phyloP scores from a whole-genome alignment of 140 eudicot species.

The Oenanthe javanica region DNA sequence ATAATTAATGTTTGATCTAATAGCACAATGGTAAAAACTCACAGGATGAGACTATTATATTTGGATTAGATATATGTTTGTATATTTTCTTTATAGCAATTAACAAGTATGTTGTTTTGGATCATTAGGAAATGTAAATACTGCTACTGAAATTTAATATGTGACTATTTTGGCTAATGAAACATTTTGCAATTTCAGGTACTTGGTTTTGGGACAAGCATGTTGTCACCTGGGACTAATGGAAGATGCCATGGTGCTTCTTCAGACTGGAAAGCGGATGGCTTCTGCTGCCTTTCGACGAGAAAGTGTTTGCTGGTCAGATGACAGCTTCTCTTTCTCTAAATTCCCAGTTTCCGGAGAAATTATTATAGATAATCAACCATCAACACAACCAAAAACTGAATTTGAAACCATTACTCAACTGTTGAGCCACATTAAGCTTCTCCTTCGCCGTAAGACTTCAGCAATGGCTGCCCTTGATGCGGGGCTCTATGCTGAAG shows the following conservation, averaged over 20 bases:
- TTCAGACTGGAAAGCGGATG: conserved; percentile 89
- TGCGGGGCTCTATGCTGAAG: conserved; percentile 79
- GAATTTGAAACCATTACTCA: conserved; percentile 66
- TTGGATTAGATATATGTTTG: neutral
- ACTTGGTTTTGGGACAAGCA: conserved; percentile 82
- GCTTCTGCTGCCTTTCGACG: conserved; percentile 96
- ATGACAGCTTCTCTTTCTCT: conserved; percentile 68
- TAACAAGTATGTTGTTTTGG: neutral
- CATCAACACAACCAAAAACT: conserved; percentile 48
- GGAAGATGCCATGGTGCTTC: conserved; percentile 96
- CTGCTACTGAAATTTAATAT: neutral
- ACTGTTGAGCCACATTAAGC: conserved; percentile 78
- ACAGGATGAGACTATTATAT: neutral
- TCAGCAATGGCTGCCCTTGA: conserved; percentile 94
- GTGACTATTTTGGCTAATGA: conserved; percentile 10
- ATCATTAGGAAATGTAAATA: neutral
- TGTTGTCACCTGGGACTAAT: conserved; percentile 88
- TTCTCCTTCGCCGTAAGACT: conserved; percentile 82
- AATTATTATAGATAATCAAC: conserved; percentile 27
- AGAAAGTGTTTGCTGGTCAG: conserved; percentile 82
- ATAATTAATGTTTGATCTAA: neutral
- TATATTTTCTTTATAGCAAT: too few relatives aligned
- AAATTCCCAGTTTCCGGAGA: conserved; percentile 41
- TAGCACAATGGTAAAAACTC: neutral
- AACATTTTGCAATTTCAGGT: conserved; percentile 36